phyloP scores from a whole-genome alignment of 495 filamentous ascomycete species.

The Rhypophila decipiens region DNA sequence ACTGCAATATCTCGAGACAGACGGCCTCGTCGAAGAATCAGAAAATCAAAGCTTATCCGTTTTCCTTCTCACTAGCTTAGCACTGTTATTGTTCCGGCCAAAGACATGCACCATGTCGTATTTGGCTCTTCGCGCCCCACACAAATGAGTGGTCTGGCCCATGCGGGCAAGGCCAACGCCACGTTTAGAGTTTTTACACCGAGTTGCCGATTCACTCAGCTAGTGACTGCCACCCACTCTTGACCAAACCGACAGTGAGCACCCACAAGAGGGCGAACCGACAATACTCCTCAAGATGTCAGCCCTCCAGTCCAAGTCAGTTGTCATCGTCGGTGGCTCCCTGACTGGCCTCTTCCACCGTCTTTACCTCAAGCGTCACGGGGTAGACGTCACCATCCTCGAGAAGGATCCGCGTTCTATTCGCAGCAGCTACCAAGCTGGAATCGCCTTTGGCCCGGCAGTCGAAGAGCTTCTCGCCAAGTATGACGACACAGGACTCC shows the following conservation, averaged over 20 bases:
- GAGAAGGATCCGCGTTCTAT: constrained; percentile 33
- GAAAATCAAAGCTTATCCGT: no score
- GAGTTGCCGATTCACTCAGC: no score
- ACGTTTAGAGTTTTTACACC: no score
- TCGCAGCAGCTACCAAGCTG: constrained; percentile 43
- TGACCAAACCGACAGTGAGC: background rate
- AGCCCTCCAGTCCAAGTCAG: constrained; percentile 1
- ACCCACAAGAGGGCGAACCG: background rate
- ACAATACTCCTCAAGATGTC: background rate
- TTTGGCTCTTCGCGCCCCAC: no score
- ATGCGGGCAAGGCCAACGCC: no score
- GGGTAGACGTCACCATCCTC: constrained; percentile 39
- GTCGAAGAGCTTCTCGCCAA: constrained; percentile 10
- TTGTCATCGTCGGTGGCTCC: constrained; percentile 29
- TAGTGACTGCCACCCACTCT: no score
- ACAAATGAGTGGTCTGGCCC: no score
- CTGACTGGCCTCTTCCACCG: constrained; percentile 30
- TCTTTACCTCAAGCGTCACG: constrained; percentile 34
- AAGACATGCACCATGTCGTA: no score
- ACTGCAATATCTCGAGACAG: no score
- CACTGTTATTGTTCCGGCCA: no score
- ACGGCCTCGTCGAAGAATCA: no score
- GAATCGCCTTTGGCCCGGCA: constrained; percentile 32
- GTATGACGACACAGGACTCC: constrained; percentile 14
- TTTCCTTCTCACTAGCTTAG: no score